Evolutionary conservation across 495 filamentous ascomycete species (phyloP).

Genomic region (Penicillium atrosanguineum): DNA sequence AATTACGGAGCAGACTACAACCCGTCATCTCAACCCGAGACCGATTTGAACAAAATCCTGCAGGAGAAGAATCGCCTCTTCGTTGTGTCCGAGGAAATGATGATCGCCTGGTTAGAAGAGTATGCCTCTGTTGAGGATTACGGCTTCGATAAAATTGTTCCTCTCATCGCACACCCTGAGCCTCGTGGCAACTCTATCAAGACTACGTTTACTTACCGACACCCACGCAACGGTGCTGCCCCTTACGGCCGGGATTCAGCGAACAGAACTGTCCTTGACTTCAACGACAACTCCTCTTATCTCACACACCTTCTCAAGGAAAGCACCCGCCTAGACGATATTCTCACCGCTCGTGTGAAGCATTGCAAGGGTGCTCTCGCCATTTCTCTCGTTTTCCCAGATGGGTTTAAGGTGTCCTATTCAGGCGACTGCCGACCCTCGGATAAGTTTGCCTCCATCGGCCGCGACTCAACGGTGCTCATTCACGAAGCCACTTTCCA

Average conservation of each 20-base stretch:
- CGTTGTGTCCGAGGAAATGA: conserved; percentile 60
- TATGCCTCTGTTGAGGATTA: conserved; percentile 75
- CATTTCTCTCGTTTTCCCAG: conserved; percentile 69
- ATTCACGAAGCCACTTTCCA: conserved; percentile 97
- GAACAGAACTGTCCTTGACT: conserved; percentile 21
- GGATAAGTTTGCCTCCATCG: conserved; percentile 63
- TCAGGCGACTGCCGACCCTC: conserved; percentile 90
- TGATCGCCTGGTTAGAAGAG: conserved; percentile 73
- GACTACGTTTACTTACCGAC: conserved; percentile 32
- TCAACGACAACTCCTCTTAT: conserved; percentile 24
- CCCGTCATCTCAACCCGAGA: conserved; percentile 26
- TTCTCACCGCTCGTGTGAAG: conserved; percentile 58
- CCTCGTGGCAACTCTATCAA: conserved; percentile 11
- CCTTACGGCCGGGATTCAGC: conserved; percentile 23
- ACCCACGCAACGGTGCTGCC: conserved; percentile 25
- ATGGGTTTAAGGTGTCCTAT: conserved; percentile 83
- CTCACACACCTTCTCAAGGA: conserved; percentile 35
- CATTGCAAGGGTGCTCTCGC: conserved; percentile 83
- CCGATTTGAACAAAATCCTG: conserved; percentile 33
- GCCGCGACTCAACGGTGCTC: conserved; percentile 70
- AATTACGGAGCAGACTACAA: conserved; percentile 38
- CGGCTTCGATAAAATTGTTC: conserved; percentile 60
- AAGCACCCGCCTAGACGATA: conserved; percentile 42
- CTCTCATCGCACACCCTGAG: conserved; percentile 36
- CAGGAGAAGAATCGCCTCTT: conserved; percentile 52